Conservation (phyloP, 192 early-diverging fungal species). For the Haplosporangium gracile region DNA sequence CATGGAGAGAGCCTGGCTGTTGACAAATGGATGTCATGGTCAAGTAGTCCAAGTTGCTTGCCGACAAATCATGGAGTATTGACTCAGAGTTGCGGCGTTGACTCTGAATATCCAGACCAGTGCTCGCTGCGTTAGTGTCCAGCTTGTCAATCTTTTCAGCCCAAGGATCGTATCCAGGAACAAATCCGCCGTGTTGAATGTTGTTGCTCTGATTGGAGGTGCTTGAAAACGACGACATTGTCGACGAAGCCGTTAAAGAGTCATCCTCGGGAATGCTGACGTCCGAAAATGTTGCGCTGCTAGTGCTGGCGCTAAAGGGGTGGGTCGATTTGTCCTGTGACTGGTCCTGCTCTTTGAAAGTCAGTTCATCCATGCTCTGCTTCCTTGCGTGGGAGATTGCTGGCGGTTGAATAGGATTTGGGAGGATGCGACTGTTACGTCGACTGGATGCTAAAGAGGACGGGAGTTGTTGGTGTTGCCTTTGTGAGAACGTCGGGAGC, state of each 20-base stretch:
- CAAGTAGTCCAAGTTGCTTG: neutral
- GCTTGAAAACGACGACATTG: conserved; percentile 1
- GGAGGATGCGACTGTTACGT: conserved; percentile 34
- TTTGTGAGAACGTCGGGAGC: neutral
- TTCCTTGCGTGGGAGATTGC: conserved; percentile 9
- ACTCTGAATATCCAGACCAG: neutral
- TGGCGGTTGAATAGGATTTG: conserved; percentile 47
- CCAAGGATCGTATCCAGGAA: conserved; percentile 36
- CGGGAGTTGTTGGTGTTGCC: neutral
- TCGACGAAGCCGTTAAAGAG: neutral
- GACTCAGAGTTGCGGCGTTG: conserved; percentile 38
- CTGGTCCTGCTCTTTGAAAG: neutral
- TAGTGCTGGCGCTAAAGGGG: neutral
- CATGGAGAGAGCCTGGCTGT: neutral
- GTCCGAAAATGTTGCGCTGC: conserved; percentile 5
- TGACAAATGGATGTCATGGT: neutral
- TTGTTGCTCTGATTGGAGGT: neutral
- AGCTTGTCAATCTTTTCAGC: neutral
- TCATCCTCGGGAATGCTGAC: conserved; percentile 5
- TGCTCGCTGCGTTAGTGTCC: neutral
- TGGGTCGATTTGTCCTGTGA: neutral
- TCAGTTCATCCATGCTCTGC: conserved; percentile 8
- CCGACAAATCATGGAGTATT: conserved; percentile 20
- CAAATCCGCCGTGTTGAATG: conserved; percentile 26
- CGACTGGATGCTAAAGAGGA: neutral